phyloP scores from a whole-genome alignment of 169 alveolate genomes.

The Theileria sp. region DNA sequence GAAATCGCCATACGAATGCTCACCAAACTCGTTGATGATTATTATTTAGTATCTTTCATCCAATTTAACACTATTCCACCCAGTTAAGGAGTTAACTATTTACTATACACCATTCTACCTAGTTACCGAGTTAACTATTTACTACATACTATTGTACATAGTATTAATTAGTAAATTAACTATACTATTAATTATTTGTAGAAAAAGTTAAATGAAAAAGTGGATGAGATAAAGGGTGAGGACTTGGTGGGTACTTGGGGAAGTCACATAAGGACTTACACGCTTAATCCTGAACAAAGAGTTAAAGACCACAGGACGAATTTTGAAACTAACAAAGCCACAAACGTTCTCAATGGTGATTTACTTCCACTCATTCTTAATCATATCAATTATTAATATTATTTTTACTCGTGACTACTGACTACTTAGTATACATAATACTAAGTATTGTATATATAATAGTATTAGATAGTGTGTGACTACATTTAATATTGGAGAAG shows the following conservation, averaged over 20 bases:
- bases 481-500: conserved; percentile 3
- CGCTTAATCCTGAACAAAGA: conserved; percentile 62
- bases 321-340: conserved; percentile 41
- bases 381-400: neutral
- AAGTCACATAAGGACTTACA: conserved; percentile 63
- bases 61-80: neutral
- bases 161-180: too few species aligned
- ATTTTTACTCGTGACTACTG: too few species aligned
- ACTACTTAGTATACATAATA: too few species aligned
- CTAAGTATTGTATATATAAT: too few species aligned
- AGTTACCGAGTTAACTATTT: too few species aligned
- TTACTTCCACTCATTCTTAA: conserved; percentile 51
- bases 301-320: conserved; percentile 67
- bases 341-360: conserved; percentile 60
- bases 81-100: neutral
- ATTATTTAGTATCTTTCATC: conserved; percentile 38
- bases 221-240: conserved; percentile 57
- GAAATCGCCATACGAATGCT: conserved; percentile 72
- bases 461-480: neutral
- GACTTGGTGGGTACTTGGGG: conserved; percentile 65
- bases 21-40: conserved; percentile 64
- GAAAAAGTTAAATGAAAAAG: conserved; percentile 42
- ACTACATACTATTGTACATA: too few species aligned
- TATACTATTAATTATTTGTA: too few species aligned
- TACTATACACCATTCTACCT: too few species aligned